Percentiles rank a stretch among this genome's conserved stretches.
These are phyloP conservation scores for Rauvolfia tetraphylla DNA, from an alignment of 257 asterid species.

Conservation along the genomic window DNA sequence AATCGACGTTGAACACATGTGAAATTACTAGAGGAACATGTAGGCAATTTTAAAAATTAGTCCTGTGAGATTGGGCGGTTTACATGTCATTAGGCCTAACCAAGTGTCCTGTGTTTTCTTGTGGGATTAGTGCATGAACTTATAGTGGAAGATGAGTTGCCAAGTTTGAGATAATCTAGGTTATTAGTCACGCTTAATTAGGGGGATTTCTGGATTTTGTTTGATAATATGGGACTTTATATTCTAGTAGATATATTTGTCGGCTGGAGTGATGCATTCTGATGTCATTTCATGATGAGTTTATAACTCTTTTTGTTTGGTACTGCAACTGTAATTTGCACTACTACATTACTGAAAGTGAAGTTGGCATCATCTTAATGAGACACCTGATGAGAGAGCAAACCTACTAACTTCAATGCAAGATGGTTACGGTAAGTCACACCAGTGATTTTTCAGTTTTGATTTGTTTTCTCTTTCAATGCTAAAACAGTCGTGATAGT, in stretches of 20 bases:
- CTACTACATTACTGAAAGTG: neutral
- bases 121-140: conserved; percentile 24
- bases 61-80: conserved; percentile 41
- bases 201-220: too few species aligned
- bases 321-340: too few species aligned
- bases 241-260: conserved; percentile 17
- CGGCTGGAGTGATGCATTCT: conserved; percentile 13
- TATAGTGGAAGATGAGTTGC: conserved; percentile 67
- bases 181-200: conserved; percentile 41
- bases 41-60: conserved; percentile 12
- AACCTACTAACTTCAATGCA: neutral
- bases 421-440: neutral
- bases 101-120: conserved; percentile 18
- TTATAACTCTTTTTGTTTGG: neutral
- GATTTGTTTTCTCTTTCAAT: too few species aligned
- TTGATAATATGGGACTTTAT: neutral
- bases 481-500: too few species aligned
- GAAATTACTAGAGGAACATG: conserved; percentile 24
- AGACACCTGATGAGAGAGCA: neutral
- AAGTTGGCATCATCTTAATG: neutral
- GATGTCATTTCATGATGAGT: conserved; percentile 4
- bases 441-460: too few species aligned
- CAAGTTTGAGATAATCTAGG: conserved; percentile 45
- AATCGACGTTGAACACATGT: conserved; percentile 47
- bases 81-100: conserved; percentile 83